Evolutionary conservation across 371 early-diverging fungal genomes (phyloP).

Genomic region (Fennellomyces sp.): DNA sequence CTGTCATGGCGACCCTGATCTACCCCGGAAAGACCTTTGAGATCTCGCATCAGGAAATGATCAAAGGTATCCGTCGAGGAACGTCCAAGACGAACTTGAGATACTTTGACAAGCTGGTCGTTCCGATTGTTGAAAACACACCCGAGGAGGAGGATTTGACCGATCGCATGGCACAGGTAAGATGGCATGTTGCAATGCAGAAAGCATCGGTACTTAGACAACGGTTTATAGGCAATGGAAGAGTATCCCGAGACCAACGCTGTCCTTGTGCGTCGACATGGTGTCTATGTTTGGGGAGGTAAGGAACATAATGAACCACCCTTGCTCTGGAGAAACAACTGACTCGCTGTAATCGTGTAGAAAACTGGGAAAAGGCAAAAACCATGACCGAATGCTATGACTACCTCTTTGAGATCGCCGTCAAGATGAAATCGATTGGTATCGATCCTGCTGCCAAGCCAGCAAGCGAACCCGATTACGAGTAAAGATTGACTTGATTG

Average conservation of each 20-base stretch:
- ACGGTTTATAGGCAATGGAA: slow-evolving; percentile 79
- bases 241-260: slow-evolving; percentile 94
- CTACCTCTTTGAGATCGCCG: slow-evolving; percentile 95
- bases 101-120: slow-evolving; percentile 86
- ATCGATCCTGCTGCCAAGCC: slow-evolving; percentile 73
- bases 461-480: slow-evolving; percentile 21
- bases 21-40: slow-evolving; percentile 68
- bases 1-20: slow-evolving; percentile 92
- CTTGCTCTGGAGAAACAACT: not conserved
- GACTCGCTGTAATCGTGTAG: slow-evolving; percentile 29
- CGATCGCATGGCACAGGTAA: slow-evolving; percentile 85
- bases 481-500: slow-evolving; percentile 2
- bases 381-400: slow-evolving; percentile 98
- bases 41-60: slow-evolving; percentile 98
- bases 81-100: slow-evolving; percentile 59
- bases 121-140: slow-evolving; percentile 97
- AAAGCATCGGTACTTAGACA: too few species aligned
- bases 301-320: slow-evolving; percentile 12
- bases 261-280: slow-evolving; percentile 91
- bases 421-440: slow-evolving; percentile 87
- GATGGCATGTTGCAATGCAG: too few species aligned
- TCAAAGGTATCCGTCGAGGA: slow-evolving; percentile 94
- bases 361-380: slow-evolving; percentile 96
- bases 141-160: slow-evolving; percentile 93
- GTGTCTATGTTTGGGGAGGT: slow-evolving; percentile 94